Conservation (phyloP, 768 basidiomycete genomes). For the Suillus variegatus region DNA sequence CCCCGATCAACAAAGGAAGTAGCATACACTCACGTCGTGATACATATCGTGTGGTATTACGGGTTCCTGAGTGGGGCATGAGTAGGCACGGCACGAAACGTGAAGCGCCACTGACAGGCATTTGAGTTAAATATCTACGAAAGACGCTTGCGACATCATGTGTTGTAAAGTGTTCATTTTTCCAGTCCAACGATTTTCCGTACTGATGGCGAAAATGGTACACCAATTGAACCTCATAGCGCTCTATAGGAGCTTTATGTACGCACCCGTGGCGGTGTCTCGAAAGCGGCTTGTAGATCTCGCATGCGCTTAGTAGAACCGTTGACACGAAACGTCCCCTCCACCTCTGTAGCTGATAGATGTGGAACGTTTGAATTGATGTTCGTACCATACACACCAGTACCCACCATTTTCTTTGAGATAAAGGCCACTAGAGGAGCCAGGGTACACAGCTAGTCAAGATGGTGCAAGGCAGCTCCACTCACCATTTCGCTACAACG, state of each 20-base stretch:
- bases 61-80: constrained; percentile 64
- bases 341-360: constrained; percentile 77
- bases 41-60: constrained; percentile 93
- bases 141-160: constrained; percentile 98
- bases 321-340: constrained; percentile 93
- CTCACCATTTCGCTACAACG: constrained; percentile 95
- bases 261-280: constrained; percentile 80
- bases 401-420: constrained; percentile 87
- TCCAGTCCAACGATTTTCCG: constrained; percentile 93
- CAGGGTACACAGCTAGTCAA: constrained; percentile 11
- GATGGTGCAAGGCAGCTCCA: constrained; percentile 10
- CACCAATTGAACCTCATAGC: not conserved
- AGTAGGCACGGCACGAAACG: constrained; percentile 11
- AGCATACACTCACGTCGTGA: constrained; percentile 62
- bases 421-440: constrained; percentile 70
- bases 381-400: not conserved
- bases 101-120: constrained; percentile 71
- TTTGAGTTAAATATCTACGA: constrained; percentile 91
- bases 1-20: constrained; percentile 12
- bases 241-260: not conserved
- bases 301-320: constrained; percentile 97
- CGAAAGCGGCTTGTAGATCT: constrained; percentile 90
- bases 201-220: constrained; percentile 52
- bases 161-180: constrained; percentile 79
- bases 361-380: constrained; percentile 4